Conservation (phyloP, 495 filamentous ascomycete genomes). For the Penicillium parvum region DNA sequence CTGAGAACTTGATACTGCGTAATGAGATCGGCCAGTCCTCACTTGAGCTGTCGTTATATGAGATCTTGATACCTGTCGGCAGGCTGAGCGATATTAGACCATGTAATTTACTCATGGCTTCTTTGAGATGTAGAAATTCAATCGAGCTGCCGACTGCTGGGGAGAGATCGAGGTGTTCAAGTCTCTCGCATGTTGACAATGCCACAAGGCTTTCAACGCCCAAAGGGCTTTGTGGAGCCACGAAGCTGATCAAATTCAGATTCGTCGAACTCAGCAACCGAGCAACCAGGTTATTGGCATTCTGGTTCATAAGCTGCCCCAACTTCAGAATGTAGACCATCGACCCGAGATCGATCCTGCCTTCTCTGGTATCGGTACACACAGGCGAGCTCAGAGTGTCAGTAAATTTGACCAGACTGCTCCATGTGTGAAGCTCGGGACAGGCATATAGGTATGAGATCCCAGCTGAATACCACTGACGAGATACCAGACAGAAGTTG, state of each 20-base stretch:
- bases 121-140: not conserved
- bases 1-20: not conserved
- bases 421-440: not conserved
- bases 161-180: not conserved
- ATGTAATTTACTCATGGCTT: not conserved
- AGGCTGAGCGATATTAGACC: not conserved
- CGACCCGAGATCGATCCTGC: slow-evolving; percentile 1
- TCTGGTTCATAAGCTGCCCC: not conserved
- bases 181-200: not conserved
- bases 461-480: slow-evolving; percentile 8
- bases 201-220: not conserved
- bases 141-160: not conserved
- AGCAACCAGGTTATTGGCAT: not conserved
- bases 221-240: not conserved
- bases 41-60: not conserved
- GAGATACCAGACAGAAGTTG: slow-evolving; percentile 53
- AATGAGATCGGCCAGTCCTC: not conserved
- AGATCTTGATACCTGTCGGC: not conserved
- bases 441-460: not conserved
- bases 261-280: not conserved
- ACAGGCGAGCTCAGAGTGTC: not conserved
- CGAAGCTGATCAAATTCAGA: not conserved
- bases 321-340: not conserved
- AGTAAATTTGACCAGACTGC: not conserved
- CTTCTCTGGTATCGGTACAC: not conserved